phyloP scores from a whole-genome alignment of 495 filamentous ascomycete species.

The Evernia prunastri region DNA sequence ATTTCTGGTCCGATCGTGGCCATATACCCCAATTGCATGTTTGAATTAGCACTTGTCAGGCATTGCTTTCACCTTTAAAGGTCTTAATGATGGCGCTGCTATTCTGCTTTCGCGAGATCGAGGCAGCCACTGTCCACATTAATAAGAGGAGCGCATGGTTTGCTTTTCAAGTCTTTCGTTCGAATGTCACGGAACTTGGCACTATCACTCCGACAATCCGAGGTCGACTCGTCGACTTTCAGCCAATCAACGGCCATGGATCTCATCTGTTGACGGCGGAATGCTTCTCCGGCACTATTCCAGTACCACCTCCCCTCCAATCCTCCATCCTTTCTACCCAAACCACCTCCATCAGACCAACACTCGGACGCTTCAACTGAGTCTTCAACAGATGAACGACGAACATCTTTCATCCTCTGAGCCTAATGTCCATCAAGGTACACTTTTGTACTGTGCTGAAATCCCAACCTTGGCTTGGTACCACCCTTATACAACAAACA shows the following conservation, averaged over 20 bases:
- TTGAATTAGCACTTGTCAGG: neutral
- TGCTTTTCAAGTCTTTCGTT: neutral
- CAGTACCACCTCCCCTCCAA: neutral
- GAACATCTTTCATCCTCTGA: neutral
- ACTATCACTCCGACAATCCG: neutral
- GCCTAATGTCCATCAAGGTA: neutral
- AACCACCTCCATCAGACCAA: neutral
- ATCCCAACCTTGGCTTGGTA: neutral
- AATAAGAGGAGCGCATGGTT: neutral
- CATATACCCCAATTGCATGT: slow-evolving; percentile 14
- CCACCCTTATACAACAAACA: neutral
- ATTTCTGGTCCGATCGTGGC: neutral
- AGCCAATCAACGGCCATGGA: neutral
- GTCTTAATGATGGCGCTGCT: neutral
- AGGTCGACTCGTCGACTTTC: neutral
- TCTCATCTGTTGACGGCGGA: neutral
- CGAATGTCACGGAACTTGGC: neutral
- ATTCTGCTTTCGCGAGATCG: neutral
- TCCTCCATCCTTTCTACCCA: neutral
- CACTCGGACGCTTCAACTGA: neutral
- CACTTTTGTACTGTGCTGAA: neutral
- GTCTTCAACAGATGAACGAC: neutral
- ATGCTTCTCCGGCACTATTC: neutral
- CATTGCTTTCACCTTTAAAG: neutral
- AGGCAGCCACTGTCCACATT: neutral